phyloP scores from a whole-genome alignment of 768 basidiomycete genomes.

The Phylloporus sp. region DNA sequence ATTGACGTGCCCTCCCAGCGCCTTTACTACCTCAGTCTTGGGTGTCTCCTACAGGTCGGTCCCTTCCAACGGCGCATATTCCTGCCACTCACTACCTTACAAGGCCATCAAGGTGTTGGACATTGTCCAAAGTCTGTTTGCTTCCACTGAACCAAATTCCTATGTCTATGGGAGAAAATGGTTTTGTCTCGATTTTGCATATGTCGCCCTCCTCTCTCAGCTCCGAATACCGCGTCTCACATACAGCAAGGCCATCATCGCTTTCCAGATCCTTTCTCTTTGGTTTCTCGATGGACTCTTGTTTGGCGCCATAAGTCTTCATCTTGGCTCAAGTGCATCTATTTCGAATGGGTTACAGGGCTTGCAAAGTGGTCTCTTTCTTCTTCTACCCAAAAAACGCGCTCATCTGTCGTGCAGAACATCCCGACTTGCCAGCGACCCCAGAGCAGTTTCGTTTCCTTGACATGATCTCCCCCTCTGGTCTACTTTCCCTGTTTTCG shows the following conservation, averaged over 20 bases:
- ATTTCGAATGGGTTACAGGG: slow-evolving; percentile 15
- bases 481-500: slow-evolving; percentile 41
- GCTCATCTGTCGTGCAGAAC: slow-evolving; percentile 23
- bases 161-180: slow-evolving; percentile 61
- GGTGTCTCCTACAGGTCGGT: slow-evolving; percentile 70
- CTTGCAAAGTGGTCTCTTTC: slow-evolving; percentile 31
- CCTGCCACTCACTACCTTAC: slow-evolving; percentile 3
- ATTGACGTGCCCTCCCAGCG: slow-evolving; percentile 77
- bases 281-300: slow-evolving; percentile 66
- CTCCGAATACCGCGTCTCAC: slow-evolving; percentile 73
- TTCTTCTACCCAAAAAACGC: background rate
- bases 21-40: slow-evolving; percentile 72
- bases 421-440: slow-evolving; percentile 39
- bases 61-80: fast-evolving
- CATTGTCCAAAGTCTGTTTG: slow-evolving; percentile 52
- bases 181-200: slow-evolving; percentile 66
- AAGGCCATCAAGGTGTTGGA: slow-evolving; percentile 79
- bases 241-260: slow-evolving; percentile 59
- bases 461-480: slow-evolving; percentile 49
- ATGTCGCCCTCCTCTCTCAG: slow-evolving; percentile 51
- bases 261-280: slow-evolving; percentile 56
- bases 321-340: slow-evolving; percentile 35
- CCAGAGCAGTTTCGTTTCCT: slow-evolving; percentile 46
- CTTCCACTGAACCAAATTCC: slow-evolving; percentile 38
- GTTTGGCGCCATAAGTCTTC: slow-evolving; percentile 68